Conservation (phyloP, 2,329 filamentous ascomycete genomes). For the Saccharata proteae region DNA sequence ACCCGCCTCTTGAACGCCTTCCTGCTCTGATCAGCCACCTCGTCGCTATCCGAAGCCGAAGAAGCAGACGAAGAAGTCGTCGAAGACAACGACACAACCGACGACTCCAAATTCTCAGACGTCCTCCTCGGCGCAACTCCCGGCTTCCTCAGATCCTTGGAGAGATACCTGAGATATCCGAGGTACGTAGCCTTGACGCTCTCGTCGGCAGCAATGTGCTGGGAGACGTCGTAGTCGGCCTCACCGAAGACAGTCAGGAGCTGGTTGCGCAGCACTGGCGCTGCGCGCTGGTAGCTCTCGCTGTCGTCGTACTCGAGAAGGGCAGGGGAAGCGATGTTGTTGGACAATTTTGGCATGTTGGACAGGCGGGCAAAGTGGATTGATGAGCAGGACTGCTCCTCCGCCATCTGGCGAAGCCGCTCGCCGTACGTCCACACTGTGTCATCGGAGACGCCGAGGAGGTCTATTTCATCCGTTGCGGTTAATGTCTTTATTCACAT, state of each 20-base stretch:
- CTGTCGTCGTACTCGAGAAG: slow-evolving; percentile 16
- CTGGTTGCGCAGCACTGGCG: slow-evolving; percentile 16
- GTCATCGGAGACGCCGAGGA: slow-evolving; percentile 29
- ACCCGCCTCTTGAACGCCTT: slow-evolving; percentile 15
- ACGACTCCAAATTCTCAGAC: slow-evolving; percentile 5
- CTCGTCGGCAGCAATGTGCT: slow-evolving; percentile 16
- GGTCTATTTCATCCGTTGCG: slow-evolving; percentile 14
- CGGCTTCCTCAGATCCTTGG: slow-evolving; percentile 13
- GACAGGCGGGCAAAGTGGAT: slow-evolving; percentile 25
- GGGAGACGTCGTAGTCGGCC: slow-evolving; percentile 18
- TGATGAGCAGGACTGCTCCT: slow-evolving; percentile 19
- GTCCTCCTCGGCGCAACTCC: slow-evolving; percentile 9
- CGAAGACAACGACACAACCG: slow-evolving; percentile 4
- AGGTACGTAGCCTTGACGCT: slow-evolving; percentile 13
- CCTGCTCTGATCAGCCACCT: slow-evolving; percentile 7
- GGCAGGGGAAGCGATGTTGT: too few relatives aligned
- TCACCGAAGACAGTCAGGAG: slow-evolving; percentile 15
- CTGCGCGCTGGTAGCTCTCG: slow-evolving; percentile 11
- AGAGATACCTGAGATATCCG: slow-evolving; percentile 18
- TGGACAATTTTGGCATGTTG: slow-evolving; percentile 7
- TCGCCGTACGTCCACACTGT: slow-evolving; percentile 31
- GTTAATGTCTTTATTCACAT: neutral
- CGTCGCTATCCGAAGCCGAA: slow-evolving; percentile 4
- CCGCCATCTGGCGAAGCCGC: slow-evolving; percentile 23
- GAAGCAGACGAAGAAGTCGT: neutral